phyloP scores from a whole-genome alignment of 768 basidiomycete genomes.

The Rhodosporidiobolus odoratus region DNA sequence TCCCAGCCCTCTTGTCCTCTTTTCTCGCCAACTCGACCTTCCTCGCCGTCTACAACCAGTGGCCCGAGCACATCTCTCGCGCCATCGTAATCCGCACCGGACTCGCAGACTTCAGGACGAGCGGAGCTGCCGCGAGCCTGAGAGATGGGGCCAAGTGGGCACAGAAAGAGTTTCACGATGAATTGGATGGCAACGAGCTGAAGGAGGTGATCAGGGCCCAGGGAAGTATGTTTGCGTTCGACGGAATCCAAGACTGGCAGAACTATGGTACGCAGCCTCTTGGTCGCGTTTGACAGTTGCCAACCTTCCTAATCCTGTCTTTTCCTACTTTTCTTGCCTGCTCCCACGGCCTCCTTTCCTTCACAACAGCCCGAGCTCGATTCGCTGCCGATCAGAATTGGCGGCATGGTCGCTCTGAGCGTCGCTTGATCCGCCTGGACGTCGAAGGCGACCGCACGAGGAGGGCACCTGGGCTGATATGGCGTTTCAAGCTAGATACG shows the following conservation, averaged over 20 bases:
- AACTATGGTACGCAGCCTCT: neutral
- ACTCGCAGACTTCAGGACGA: constrained; percentile 5
- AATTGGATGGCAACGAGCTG: constrained; percentile 2
- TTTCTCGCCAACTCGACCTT: neutral
- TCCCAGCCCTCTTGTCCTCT: constrained; percentile 1
- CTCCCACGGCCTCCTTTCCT: neutral
- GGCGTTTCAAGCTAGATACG: constrained; percentile 27
- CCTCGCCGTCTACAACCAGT: neutral
- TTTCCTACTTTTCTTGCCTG: neutral
- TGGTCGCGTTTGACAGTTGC: no score
- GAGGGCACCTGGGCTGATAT: neutral
- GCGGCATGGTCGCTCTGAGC: neutral
- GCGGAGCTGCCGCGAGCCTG: neutral
- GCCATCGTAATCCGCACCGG: constrained; percentile 1
- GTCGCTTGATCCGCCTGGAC: neutral
- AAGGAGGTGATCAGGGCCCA: neutral
- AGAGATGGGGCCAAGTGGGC: neutral
- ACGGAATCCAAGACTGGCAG: neutral
- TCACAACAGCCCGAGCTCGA: neutral
- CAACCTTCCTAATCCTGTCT: no score
- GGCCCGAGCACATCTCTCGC: constrained; percentile 6
- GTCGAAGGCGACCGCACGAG: neutral
- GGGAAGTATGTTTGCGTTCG: neutral
- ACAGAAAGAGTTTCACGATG: neutral
- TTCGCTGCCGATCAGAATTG: constrained; percentile 7